Percentiles rank a stretch among this genome's conserved stretches.
Evolutionary conservation across 306 rosid genomes (phyloP).

Genomic region (Vigna angularis): DNA sequence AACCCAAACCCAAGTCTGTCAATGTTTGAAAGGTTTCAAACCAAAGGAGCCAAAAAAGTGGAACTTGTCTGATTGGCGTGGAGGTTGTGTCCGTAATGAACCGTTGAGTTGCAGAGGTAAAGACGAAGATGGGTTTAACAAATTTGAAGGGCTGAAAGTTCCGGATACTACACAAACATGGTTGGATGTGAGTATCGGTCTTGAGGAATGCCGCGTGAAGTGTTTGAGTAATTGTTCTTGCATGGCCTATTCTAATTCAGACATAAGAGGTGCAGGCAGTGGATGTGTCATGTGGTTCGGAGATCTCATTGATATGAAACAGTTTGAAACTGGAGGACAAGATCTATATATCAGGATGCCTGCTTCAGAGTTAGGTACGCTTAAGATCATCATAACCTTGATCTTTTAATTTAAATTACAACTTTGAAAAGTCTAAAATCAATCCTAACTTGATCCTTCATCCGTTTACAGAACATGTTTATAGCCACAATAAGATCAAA

Average conservation of each 20-base stretch:
- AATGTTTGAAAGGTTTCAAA: conserved; percentile 50
- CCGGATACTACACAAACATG: conserved; percentile 62
- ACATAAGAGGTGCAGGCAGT: conserved; percentile 63
- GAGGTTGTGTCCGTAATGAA: conserved; percentile 44
- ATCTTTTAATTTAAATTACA: conserved; percentile 3
- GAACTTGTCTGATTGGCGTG: not conserved
- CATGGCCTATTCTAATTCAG: conserved; percentile 61
- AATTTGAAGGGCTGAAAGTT: conserved; percentile 40
- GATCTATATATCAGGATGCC: conserved; percentile 51
- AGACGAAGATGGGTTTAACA: not conserved
- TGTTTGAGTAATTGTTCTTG: conserved; percentile 75
- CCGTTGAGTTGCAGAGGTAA: not conserved
- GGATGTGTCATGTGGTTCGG: conserved; percentile 81
- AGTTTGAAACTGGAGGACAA: conserved; percentile 49
- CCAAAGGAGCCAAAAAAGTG: conserved; percentile 18
- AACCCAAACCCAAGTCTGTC: conserved; percentile 12
- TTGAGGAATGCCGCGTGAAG: conserved; percentile 55
- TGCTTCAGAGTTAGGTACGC: not conserved
- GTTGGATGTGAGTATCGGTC: conserved; percentile 51
- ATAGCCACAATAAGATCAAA: too few relatives aligned
- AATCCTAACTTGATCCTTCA: not conserved
- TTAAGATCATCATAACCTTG: not conserved
- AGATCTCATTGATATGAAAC: conserved; percentile 59
- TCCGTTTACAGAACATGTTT: too few relatives aligned
- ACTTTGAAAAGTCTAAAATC: not conserved